Percentiles rank a stretch among this genome's conserved stretches.
These are phyloP conservation scores for Glycine soja DNA, from an alignment of 306 rosid genomes.

Conservation along the genomic window DNA sequence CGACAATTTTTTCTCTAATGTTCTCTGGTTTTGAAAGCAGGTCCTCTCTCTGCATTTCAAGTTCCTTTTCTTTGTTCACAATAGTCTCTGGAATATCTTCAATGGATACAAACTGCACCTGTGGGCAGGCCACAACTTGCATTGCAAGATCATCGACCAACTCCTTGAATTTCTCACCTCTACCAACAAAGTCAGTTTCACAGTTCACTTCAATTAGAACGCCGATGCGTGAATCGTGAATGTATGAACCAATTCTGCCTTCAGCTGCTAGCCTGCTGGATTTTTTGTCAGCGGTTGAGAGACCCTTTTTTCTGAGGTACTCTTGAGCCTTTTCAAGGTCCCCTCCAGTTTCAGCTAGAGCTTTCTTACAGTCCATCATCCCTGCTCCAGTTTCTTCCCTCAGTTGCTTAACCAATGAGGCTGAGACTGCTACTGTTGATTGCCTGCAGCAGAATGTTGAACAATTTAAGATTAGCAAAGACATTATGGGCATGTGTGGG, in stretches of 20 bases:
- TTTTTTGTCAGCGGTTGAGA: slow-evolving; percentile 90
- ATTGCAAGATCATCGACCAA: slow-evolving; percentile 93
- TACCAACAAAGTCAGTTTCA: slow-evolving; percentile 93
- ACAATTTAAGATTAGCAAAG: slow-evolving; percentile 27
- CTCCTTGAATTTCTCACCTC: slow-evolving; percentile 88
- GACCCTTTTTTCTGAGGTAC: slow-evolving; percentile 96
- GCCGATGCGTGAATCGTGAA: slow-evolving; percentile 92
- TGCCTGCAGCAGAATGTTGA: slow-evolving; percentile 61
- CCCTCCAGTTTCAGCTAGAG: slow-evolving; percentile 93
- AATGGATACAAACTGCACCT: slow-evolving; percentile 77
- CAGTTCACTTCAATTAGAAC: slow-evolving; percentile 96
- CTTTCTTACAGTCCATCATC: slow-evolving; percentile 99
- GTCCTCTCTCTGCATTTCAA: slow-evolving; percentile 96
- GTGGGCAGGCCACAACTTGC: slow-evolving; percentile 94
- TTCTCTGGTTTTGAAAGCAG: slow-evolving; percentile 85
- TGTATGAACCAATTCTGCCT: slow-evolving; percentile 95
- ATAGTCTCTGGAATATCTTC: slow-evolving; percentile 80
- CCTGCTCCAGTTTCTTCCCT: slow-evolving; percentile 98
- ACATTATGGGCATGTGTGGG: neutral
- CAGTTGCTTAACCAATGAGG: slow-evolving; percentile 83
- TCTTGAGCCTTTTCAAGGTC: slow-evolving; percentile 97
- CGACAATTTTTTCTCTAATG: slow-evolving; percentile 91
- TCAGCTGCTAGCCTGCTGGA: slow-evolving; percentile 94
- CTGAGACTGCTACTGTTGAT: slow-evolving; percentile 68
- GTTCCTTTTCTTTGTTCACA: slow-evolving; percentile 71